A percentile compares a stretch with the other conserved stretches of the same genome.
Evolutionary conservation across 768 basidiomycete genomes (phyloP).

Genomic region (Hericium erinaceus): DNA sequence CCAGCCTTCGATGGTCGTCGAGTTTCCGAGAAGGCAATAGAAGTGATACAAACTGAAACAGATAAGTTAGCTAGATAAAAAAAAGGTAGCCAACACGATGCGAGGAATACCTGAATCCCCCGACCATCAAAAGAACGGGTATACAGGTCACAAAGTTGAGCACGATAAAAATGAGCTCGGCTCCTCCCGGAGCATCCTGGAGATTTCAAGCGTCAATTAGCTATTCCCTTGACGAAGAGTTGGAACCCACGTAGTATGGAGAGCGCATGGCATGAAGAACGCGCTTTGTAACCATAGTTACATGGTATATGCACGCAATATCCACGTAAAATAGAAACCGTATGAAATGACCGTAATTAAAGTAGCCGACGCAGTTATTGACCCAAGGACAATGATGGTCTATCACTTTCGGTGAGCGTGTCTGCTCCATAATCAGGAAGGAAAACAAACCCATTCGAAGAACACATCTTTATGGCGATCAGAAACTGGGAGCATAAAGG

Average conservation of each 20-base stretch:
- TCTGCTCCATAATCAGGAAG: background rate
- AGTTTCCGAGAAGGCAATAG: constrained; percentile 64
- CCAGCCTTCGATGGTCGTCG: constrained; percentile 95
- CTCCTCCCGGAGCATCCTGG: constrained; percentile 59
- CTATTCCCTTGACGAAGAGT: constrained; percentile 1
- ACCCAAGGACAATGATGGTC: constrained; percentile 93
- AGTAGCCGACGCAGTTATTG: constrained; percentile 90
- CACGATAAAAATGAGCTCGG: constrained; percentile 77
- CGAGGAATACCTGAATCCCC: constrained; percentile 67
- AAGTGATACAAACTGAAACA: constrained; percentile 73
- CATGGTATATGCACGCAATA: constrained; percentile 79
- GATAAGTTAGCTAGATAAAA: constrained; percentile 10
- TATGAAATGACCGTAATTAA: constrained; percentile 82
- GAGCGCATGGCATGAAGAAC: constrained; percentile 37
- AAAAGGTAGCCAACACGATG: background rate
- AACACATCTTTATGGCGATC: constrained; percentile 45
- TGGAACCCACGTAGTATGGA: constrained; percentile 43
- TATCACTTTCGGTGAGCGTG: constrained; percentile 20
- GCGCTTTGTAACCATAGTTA: constrained; percentile 69
- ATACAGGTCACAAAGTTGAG: constrained; percentile 79
- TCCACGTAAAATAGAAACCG: constrained; percentile 93
- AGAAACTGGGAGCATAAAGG: too few relatives aligned
- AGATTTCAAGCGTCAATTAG: background rate
- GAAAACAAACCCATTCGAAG: constrained; percentile 72
- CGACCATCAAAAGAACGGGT: constrained; percentile 82